phyloP scores from a whole-genome alignment of 305 asterid genomes.

The Fraxinus baroniana region DNA sequence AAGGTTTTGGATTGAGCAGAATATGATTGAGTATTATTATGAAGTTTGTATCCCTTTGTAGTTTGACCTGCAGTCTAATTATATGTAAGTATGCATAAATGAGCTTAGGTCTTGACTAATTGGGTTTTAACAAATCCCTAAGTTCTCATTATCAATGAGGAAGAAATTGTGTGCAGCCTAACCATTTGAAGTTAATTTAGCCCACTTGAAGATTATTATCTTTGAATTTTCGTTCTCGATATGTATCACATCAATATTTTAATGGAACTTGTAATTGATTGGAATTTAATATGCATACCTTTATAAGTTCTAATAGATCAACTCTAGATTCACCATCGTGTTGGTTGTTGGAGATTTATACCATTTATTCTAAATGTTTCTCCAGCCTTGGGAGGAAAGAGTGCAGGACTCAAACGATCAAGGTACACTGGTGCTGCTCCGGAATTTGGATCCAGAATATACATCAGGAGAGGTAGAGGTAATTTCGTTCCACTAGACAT shows the following conservation, averaged over 20 bases:
- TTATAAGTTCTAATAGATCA: neutral
- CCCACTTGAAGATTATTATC: neutral
- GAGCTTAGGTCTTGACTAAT: neutral
- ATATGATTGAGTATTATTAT: neutral
- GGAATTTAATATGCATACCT: neutral
- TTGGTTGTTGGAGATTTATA: neutral
- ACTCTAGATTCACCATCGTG: neutral
- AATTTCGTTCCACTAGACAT: neutral
- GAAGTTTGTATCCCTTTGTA: neutral
- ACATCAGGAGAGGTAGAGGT: slow-evolving; percentile 56
- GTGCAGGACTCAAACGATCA: slow-evolving; percentile 35
- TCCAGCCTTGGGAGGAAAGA: slow-evolving; percentile 46
- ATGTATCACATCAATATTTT: neutral
- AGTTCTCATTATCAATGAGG: neutral
- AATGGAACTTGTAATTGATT: neutral
- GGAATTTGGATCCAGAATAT: slow-evolving; percentile 43
- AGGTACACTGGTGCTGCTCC: slow-evolving; percentile 33
- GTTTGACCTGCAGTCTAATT: neutral
- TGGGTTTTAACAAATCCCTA: neutral
- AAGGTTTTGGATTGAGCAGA: neutral
- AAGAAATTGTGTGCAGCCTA: neutral
- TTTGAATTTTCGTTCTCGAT: neutral
- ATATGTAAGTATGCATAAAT: neutral
- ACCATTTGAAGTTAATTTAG: neutral
- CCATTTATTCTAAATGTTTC: neutral